Conservation (phyloP, 2,329 filamentous ascomycete genomes). For the Ascochyta pisi region DNA sequence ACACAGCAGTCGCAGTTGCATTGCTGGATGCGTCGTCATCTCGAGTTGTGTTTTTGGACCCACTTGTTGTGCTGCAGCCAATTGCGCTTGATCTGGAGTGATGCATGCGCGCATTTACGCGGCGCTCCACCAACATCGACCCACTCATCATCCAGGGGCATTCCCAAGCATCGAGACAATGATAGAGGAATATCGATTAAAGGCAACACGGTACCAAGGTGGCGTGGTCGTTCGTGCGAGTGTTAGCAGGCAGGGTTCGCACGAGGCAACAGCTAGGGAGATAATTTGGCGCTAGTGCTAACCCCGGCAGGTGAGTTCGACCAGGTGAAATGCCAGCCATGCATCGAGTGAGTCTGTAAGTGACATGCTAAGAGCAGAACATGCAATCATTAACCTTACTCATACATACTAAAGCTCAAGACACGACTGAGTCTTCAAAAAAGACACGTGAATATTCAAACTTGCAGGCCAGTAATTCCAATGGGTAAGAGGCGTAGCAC, state of each 20-base stretch:
- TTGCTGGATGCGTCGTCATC: not conserved
- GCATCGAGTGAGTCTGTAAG: not conserved
- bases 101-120: not conserved
- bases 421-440: not conserved
- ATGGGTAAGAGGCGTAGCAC: not conserved
- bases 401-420: not conserved
- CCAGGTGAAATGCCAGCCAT: not conserved
- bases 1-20: conserved; percentile 6
- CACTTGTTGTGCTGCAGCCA: conserved; percentile 1
- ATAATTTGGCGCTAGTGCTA: conserved; percentile 7
- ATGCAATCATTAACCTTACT: not conserved
- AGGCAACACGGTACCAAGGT: not conserved
- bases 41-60: not conserved
- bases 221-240: not conserved
- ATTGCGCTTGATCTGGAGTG: not conserved
- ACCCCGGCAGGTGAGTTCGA: not conserved
- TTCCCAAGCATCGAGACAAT: not conserved
- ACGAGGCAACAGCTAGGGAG: conserved; percentile 16
- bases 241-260: not conserved
- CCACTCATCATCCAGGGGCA: not conserved
- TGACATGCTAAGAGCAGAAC: not conserved
- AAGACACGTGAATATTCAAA: not conserved
- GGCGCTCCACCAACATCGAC: conserved; percentile 6
- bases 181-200: no score
- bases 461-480: not conserved